phyloP scores from a whole-genome alignment of 805 yeast species.

The Zygosaccharomyces pseudorouxii region DNA sequence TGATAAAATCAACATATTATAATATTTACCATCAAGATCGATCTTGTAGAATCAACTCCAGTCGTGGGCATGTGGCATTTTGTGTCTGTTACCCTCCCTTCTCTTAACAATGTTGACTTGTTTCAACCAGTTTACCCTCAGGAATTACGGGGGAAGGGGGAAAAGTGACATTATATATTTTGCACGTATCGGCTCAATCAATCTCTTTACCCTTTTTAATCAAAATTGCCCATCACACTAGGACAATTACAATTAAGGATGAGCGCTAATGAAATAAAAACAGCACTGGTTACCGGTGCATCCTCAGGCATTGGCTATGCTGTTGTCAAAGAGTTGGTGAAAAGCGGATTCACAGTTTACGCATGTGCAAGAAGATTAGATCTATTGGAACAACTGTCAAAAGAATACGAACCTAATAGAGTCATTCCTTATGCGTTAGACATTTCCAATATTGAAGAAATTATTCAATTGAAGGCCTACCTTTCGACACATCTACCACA shows the following conservation, averaged over 20 bases:
- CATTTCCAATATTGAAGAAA: constrained; percentile 49
- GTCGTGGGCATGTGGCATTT: too few relatives aligned
- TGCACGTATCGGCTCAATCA: neutral
- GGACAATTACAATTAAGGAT: neutral
- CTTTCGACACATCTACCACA: constrained; percentile 41
- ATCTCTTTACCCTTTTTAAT: neutral
- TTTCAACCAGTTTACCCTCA: neutral
- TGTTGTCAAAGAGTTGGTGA: constrained; percentile 44
- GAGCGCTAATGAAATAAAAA: constrained; percentile 23
- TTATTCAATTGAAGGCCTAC: constrained; percentile 40
- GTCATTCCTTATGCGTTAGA: constrained; percentile 51
- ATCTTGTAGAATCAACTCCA: too few relatives aligned
- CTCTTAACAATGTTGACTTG: neutral
- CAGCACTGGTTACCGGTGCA: constrained; percentile 56
- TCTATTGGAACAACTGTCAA: constrained; percentile 48
- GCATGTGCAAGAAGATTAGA: constrained; percentile 70
- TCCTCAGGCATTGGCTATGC: constrained; percentile 56
- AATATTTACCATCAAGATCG: too few relatives aligned
- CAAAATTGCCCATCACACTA: neutral
- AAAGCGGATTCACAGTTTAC: constrained; percentile 54
- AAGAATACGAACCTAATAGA: constrained; percentile 31
- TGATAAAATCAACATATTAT: neutral
- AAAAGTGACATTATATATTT: neutral
- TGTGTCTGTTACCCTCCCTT: neutral
- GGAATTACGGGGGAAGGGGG: neutral